phyloP scores from a whole-genome alignment of 2,329 filamentous ascomycete species.

The Fusarium dlaminii region DNA sequence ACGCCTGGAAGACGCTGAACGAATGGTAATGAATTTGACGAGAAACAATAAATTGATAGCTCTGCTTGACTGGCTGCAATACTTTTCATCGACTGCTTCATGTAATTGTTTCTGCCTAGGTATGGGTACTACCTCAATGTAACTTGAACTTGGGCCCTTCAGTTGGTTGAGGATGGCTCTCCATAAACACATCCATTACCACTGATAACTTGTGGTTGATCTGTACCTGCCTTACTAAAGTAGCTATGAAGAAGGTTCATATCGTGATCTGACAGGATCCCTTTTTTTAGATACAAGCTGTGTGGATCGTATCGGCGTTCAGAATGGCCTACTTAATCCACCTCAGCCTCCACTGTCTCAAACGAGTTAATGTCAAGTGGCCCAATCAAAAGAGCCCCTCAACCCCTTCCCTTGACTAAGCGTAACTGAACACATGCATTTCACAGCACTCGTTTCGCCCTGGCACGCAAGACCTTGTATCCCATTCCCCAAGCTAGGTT shows the following conservation, averaged over 20 bases:
- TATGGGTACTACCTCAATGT: too few relatives aligned
- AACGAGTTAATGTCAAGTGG: neutral
- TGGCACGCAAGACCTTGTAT: conserved; percentile 37
- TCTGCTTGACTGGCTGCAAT: neutral
- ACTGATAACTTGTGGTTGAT: neutral
- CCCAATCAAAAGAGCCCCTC: conserved; percentile 34
- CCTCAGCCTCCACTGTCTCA: neutral
- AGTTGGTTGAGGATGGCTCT: neutral
- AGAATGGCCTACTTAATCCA: conserved; percentile 9
- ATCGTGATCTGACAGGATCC: conserved; percentile 12
- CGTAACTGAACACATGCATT: conserved; percentile 34
- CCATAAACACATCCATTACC: neutral
- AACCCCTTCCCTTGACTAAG: conserved; percentile 29
- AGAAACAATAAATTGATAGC: neutral
- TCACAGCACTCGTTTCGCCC: conserved; percentile 22
- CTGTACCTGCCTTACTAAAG: neutral
- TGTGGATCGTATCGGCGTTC: conserved; percentile 22
- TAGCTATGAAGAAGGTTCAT: neutral
- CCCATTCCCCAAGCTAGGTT: conserved; percentile 18
- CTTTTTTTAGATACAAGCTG: conserved; percentile 22
- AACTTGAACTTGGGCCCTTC: too few relatives aligned
- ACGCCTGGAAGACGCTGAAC: neutral
- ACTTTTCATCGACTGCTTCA: neutral
- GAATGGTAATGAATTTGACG: neutral
- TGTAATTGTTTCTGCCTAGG: neutral